Conservation (phyloP, 2,329 filamentous ascomycete species). For the Alternaria triticina region DNA sequence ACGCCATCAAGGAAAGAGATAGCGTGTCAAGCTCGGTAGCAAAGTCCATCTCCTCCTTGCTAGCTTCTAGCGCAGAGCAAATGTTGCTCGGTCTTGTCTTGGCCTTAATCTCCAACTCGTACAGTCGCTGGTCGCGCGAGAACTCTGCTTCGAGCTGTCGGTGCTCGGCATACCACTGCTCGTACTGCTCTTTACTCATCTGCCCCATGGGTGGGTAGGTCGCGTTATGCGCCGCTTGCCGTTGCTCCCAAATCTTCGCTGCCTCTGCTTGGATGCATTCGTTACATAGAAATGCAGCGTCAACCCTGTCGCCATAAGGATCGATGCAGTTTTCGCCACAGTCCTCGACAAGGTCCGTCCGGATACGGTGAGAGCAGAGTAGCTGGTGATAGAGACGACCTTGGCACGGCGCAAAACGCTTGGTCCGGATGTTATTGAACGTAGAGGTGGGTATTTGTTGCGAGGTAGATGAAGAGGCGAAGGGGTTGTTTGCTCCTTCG, state of each 20-base stretch:
- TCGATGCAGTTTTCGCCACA: constrained; percentile 46
- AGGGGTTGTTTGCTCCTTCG: constrained; percentile 14
- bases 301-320: constrained; percentile 23
- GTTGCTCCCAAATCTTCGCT: constrained; percentile 34
- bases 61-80: constrained; percentile 38
- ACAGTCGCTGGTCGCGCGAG: constrained; percentile 30
- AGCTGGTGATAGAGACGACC: constrained; percentile 47
- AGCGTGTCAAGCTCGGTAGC: constrained; percentile 41
- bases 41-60: constrained; percentile 40
- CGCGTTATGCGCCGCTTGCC: constrained; percentile 36
- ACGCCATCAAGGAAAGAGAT: constrained; percentile 36
- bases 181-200: constrained; percentile 42
- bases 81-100: constrained; percentile 38
- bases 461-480: constrained; percentile 6
- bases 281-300: constrained; percentile 39
- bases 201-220: constrained; percentile 34
- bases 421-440: constrained; percentile 31
- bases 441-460: constrained; percentile 15
- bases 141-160: constrained; percentile 37
- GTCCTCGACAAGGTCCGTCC: constrained; percentile 45
- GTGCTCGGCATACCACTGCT: constrained; percentile 40
- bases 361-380: constrained; percentile 43
- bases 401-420: constrained; percentile 42
- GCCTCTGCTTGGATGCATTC: constrained; percentile 41
- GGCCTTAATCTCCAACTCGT: constrained; percentile 33